A percentile compares a stretch with the other conserved stretches of the same genome.
Evolutionary conservation across 2,329 filamentous ascomycete species (phyloP).

Genomic region (Fusarium ramigenum): DNA sequence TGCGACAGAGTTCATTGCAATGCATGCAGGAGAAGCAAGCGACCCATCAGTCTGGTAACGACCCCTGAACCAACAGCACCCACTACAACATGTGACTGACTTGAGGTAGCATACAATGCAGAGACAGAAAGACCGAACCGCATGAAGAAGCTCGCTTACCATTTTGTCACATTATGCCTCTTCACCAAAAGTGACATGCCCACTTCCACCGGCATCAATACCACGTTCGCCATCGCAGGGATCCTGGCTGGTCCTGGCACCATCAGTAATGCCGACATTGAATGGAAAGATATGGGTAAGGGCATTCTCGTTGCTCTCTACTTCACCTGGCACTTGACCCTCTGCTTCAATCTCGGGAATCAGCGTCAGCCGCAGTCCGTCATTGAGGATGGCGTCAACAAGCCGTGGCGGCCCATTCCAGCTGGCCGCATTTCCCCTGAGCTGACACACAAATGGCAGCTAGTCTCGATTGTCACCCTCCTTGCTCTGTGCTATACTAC

Average conservation of each 20-base stretch:
- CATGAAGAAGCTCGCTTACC: constrained; percentile 23
- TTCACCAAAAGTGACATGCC: constrained; percentile 35
- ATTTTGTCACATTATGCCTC: constrained; percentile 25
- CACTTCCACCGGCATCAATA: constrained; percentile 33
- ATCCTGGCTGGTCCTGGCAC: constrained; percentile 26
- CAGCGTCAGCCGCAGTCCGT: constrained; percentile 48
- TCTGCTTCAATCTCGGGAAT: constrained; percentile 50
- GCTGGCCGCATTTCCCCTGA: constrained; percentile 42
- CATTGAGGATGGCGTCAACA: constrained; percentile 53
- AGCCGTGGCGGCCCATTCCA: constrained; percentile 49
- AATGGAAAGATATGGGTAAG: constrained; percentile 19
- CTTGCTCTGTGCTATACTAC: constrained; percentile 32
- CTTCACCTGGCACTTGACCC: constrained; percentile 38
- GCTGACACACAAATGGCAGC: constrained; percentile 35
- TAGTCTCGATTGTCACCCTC: constrained; percentile 36
- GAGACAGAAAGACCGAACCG: background rate
- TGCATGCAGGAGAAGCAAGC: background rate
- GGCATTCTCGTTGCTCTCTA: constrained; percentile 33
- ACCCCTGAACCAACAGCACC: constrained; percentile 12
- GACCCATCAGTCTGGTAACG: constrained; percentile 21
- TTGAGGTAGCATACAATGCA: constrained; percentile 14
- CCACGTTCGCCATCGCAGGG: constrained; percentile 27
- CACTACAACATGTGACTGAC: constrained; percentile 14
- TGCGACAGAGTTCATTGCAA: background rate
- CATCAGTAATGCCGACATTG: constrained; percentile 21